Base-by-base conservation (phyloP, 1,284 basidiomycete species). In the Flammula alnicola region DNA sequence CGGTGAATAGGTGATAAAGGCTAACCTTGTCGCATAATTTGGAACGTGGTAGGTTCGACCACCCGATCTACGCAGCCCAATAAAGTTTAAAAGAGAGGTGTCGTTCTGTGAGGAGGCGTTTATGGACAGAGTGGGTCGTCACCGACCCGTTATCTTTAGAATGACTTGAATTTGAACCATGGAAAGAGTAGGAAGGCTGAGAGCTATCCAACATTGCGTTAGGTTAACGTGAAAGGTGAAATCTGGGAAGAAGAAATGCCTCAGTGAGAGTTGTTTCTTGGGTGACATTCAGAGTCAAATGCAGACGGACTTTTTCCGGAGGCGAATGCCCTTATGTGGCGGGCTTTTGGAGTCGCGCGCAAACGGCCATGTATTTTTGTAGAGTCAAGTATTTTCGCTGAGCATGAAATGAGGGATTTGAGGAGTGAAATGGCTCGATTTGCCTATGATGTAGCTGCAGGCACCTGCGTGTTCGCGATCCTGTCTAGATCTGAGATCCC, bases 31-130 rank as follows among this genome's bases (percentile, higher is more conserved):
- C 20, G 67, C 69, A 49, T 69, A 69, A 46, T 70, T 70, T 22
- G 69, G 68, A 41, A 70, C 62, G 56, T 70, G 67, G 52, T 69
- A 70, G 26, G 67, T 70, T 31, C 67, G 61, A 45, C 67, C 66
- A 14, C 67, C 67, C 20, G 62, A 58, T 49, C 69, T 70, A 47
- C 27, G 33, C 23, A 35, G 47, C 17, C 26, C 14, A 45, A 29
- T 53, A 25, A 22, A 27, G 23, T 49, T 43, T 39, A 39, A 42
- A 19, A 27, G 44, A 49, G 44, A 56, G 55, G n/a, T n/a, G n/a
- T 44, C 49, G 20, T 41, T 23, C 20, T 27, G 37, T 44, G 44
- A 48, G 50, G 14, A 38, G 23, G 36, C 17, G 42, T 46, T 29
- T 44, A 46, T 51, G 35, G 44, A 27, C 42, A 29, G 35, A 47